A percentile compares a stretch with the other conserved stretches of the same genome.
These are phyloP conservation scores for Incumbomyces delicatus DNA, from an alignment of 2,329 filamentous ascomycete genomes.

Conservation along the genomic window DNA sequence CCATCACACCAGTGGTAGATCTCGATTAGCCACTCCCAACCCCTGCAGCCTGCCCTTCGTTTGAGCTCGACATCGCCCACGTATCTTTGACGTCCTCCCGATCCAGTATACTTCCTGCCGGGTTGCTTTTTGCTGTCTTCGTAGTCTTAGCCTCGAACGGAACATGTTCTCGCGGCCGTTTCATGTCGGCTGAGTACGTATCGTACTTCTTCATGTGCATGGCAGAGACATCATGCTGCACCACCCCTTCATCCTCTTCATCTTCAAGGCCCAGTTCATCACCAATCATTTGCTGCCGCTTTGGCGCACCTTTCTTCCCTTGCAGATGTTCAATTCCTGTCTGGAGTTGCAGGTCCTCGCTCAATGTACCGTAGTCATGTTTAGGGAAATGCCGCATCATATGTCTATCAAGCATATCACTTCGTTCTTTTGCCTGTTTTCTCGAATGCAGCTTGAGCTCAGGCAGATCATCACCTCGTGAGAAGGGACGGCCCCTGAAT, in stretches of 20 bases:
- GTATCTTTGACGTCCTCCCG: background rate
- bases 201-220: background rate
- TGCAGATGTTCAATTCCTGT: background rate
- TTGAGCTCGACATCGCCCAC: background rate
- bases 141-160: background rate
- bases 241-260: background rate
- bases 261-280: conserved; percentile 6
- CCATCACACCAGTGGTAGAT: too few species aligned
- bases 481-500: background rate
- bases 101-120: background rate
- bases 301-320: background rate
- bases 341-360: conserved; percentile 3
- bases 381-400: background rate
- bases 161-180: background rate
- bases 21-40: too few species aligned
- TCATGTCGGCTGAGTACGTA: background rate
- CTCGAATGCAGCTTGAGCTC: background rate
- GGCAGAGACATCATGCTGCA: background rate
- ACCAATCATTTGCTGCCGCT: conserved; percentile 3
- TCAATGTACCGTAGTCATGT: conserved; percentile 3
- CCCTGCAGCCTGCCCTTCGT: too few species aligned
- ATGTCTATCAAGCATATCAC: background rate
- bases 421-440: background rate
- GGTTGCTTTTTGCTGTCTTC: background rate
- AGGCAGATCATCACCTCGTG: background rate